phyloP scores from a whole-genome alignment of 139 green algal species.

The Closterium sp. region DNA sequence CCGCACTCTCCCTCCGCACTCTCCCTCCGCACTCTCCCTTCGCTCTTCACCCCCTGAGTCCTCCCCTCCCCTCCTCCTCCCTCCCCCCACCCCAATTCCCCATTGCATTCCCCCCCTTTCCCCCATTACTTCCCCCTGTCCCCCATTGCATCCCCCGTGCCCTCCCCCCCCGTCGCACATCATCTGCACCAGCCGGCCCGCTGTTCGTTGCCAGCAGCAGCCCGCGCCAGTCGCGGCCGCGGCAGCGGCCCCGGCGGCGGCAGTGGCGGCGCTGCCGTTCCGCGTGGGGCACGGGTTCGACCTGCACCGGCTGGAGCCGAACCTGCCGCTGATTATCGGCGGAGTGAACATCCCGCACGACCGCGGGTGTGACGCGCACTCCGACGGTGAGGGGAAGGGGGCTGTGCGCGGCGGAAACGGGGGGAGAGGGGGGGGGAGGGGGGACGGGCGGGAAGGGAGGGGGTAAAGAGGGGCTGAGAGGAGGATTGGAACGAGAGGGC shows the following conservation, averaged over 20 bases:
- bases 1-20: too few species aligned
- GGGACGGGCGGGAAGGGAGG: not conserved
- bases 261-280: slow-evolving; percentile 35
- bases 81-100: too few species aligned
- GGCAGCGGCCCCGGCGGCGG: not conserved
- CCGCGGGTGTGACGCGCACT: slow-evolving; percentile 93
- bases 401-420: too few species aligned
- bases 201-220: not conserved
- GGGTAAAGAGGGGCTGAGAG: not conserved
- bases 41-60: too few species aligned
- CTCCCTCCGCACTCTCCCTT: too few species aligned
- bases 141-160: too few species aligned
- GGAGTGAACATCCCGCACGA: slow-evolving; percentile 94
- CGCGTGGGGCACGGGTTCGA: slow-evolving; percentile 58
- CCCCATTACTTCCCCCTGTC: not conserved
- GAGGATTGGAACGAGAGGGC: not conserved
- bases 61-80: too few species aligned
- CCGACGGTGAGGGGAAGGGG: slow-evolving; percentile 44
- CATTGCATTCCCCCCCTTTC: too few species aligned
- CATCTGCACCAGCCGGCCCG: not conserved
- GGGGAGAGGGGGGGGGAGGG: not conserved
- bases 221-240: not conserved
- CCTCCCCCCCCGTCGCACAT: not conserved
- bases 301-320: slow-evolving; percentile 61
- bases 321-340: slow-evolving; percentile 90